Conservation (phyloP, 495 filamentous ascomycete genomes). For the Ramalina peruviana region DNA sequence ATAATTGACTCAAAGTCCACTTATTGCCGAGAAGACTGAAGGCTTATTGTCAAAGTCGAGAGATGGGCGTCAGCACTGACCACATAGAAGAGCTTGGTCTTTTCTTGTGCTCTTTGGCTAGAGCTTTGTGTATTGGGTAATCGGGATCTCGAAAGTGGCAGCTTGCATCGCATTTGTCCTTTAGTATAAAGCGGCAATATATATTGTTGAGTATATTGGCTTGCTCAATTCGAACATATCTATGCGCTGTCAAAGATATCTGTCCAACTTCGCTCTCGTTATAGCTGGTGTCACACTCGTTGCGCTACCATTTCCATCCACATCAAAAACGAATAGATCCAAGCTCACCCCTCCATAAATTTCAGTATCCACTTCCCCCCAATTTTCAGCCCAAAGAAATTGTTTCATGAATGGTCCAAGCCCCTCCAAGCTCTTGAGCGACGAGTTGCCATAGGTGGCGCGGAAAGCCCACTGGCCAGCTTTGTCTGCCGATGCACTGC, state of each 20-base stretch:
- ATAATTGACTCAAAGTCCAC: no score
- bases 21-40: no score
- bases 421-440: neutral
- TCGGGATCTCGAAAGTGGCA: no score
- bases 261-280: slow-evolving; percentile 13
- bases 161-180: no score
- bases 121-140: no score
- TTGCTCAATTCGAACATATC: no score
- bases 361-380: slow-evolving; percentile 16
- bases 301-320: slow-evolving; percentile 20
- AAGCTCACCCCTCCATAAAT: slow-evolving; percentile 19
- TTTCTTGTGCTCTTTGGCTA: no score
- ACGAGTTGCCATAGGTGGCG: neutral
- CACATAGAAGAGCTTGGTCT: no score
- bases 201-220: no score
- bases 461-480: slow-evolving; percentile 18
- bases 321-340: slow-evolving; percentile 24
- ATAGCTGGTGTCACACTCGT: slow-evolving; percentile 16
- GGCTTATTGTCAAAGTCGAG: no score
- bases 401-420: slow-evolving; percentile 3
- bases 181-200: no score
- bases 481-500: slow-evolving; percentile 4
- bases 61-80: no score
- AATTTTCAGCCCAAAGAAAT: slow-evolving; percentile 14
- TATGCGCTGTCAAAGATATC: slow-evolving; percentile 5